These are phyloP conservation scores for Zanthoxylum bungeanum DNA, from an alignment of 345 rosid species.

Conservation along the genomic window DNA sequence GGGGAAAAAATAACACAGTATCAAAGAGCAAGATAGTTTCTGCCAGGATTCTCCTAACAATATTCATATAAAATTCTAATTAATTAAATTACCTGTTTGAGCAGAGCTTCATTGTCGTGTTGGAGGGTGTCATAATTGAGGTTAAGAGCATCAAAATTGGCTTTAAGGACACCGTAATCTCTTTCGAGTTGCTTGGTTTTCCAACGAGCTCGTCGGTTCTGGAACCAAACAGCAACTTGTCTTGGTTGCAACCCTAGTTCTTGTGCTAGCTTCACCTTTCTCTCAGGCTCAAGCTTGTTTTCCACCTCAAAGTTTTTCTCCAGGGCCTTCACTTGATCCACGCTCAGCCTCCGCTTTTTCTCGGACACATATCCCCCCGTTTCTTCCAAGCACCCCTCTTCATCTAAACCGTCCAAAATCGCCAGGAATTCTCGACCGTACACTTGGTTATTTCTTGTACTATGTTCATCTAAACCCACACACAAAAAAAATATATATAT, in stretches of 20 bases:
- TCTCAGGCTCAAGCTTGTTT: constrained; percentile 84
- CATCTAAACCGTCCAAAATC: constrained; percentile 78
- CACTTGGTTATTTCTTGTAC: constrained; percentile 53
- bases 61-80: too few relatives aligned
- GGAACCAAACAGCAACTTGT: constrained; percentile 93
- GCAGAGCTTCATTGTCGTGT: constrained; percentile 72
- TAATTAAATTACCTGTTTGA: constrained; percentile 88
- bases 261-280: constrained; percentile 77
- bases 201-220: constrained; percentile 89
- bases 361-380: constrained; percentile 46
- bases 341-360: constrained; percentile 80
- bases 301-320: constrained; percentile 85
- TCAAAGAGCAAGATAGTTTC: too few relatives aligned
- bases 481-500: too few relatives aligned
- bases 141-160: constrained; percentile 58
- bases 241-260: constrained; percentile 84
- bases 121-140: constrained; percentile 56
- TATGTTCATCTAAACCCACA: constrained; percentile 75
- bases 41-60: too few relatives aligned
- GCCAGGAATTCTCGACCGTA: constrained; percentile 64
- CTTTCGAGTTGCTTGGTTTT: constrained; percentile 82
- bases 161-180: constrained; percentile 61
- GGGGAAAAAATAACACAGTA: too few relatives aligned
- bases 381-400: constrained; percentile 78
- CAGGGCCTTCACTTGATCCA: constrained; percentile 79